Conservation (phyloP, 2,329 filamentous ascomycete genomes). For the Fusarium keratoplasticum region DNA sequence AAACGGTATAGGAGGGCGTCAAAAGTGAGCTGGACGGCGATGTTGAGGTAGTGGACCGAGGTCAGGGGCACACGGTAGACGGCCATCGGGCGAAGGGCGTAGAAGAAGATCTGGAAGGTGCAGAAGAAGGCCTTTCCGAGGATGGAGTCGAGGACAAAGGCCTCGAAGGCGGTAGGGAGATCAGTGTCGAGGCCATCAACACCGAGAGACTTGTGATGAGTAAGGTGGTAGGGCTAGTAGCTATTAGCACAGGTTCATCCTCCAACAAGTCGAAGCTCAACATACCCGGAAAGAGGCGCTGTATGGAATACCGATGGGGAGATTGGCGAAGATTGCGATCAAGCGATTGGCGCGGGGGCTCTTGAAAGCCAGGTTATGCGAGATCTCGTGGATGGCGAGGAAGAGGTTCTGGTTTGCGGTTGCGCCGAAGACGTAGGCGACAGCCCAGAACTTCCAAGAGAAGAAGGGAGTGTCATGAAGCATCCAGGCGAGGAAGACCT, state of each 20-base stretch:
- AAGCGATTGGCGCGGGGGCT: conserved; percentile 83
- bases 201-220: conserved; percentile 98
- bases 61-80: conserved; percentile 92
- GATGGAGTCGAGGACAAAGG: conserved; percentile 92
- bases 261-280: conserved; percentile 17
- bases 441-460: conserved; percentile 85
- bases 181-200: conserved; percentile 97
- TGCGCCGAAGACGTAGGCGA: conserved; percentile 91
- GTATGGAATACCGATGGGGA: conserved; percentile 96
- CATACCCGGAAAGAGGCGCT: conserved; percentile 91
- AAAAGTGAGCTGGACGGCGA: conserved; percentile 80
- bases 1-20: conserved; percentile 75
- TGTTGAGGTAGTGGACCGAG: conserved; percentile 84
- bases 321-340: conserved; percentile 91
- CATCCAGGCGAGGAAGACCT: conserved; percentile 80
- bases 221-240: conserved; percentile 89
- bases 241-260: conserved; percentile 32
- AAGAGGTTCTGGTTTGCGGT: conserved; percentile 99
- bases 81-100: conserved; percentile 94
- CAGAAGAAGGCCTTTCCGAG: conserved; percentile 98
- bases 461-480: conserved; percentile 83
- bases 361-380: conserved; percentile 94
- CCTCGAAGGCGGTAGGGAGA: conserved; percentile 91
- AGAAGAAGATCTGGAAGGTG: conserved; percentile 99
- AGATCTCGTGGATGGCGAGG: conserved; percentile 98